Conservation (phyloP, 2,329 filamentous ascomycete species). For the Colletotrichum lupini region DNA sequence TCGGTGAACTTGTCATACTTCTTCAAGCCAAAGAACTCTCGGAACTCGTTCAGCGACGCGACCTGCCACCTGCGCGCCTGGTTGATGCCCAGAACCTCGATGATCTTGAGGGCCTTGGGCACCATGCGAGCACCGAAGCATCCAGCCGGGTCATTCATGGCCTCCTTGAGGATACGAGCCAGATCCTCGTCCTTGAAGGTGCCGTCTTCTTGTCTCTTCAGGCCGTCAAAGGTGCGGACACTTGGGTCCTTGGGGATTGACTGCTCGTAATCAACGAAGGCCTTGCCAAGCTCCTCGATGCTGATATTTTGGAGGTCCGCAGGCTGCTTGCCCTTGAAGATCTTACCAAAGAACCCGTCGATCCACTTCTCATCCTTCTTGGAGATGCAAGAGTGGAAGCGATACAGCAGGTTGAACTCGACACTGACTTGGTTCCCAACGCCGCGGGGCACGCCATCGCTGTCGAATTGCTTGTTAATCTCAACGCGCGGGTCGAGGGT, state of each 20-base stretch:
- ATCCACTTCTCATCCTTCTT: constrained; percentile 72
- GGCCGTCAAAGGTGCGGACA: constrained; percentile 58
- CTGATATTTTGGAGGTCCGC: constrained; percentile 48
- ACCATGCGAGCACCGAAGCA: constrained; percentile 70
- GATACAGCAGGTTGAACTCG: constrained; percentile 76
- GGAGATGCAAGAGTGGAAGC: constrained; percentile 72
- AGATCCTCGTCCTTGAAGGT: constrained; percentile 69
- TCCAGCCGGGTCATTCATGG: constrained; percentile 71
- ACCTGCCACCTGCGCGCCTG: constrained; percentile 72
- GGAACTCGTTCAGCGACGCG: constrained; percentile 72
- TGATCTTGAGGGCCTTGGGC: constrained; percentile 65
- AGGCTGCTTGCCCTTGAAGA: constrained; percentile 48
- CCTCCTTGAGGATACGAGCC: constrained; percentile 63
- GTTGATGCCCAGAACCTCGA: constrained; percentile 72
- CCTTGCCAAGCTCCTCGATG: constrained; percentile 48
- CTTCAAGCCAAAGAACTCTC: constrained; percentile 70
- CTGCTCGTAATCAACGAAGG: constrained; percentile 47
- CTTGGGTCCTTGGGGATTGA: constrained; percentile 55
- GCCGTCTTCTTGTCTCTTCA: constrained; percentile 60
- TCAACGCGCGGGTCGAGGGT: constrained; percentile 72
- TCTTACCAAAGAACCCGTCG: constrained; percentile 61
- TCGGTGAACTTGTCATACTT: constrained; percentile 67
- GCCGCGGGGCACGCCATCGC: constrained; percentile 62
- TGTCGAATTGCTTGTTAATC: constrained; percentile 58
- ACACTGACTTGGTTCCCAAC: constrained; percentile 75